Conservation (phyloP, 805 yeast genomes). For the Candida boleticola region DNA sequence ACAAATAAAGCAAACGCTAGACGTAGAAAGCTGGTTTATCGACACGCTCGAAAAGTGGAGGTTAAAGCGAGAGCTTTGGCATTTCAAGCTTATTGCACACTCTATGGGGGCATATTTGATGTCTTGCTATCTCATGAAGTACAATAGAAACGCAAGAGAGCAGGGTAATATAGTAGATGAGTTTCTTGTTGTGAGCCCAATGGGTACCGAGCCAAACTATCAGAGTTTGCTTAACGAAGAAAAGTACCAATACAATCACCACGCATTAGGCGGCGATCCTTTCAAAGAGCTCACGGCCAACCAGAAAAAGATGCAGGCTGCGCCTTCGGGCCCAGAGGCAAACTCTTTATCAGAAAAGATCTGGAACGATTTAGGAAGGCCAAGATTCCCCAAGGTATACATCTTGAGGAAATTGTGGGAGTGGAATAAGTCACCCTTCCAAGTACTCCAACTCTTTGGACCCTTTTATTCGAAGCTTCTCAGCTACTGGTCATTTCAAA, state of each 20-base stretch:
- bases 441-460: slow-evolving; percentile 34
- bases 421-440: slow-evolving; percentile 38
- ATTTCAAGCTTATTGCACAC: slow-evolving; percentile 35
- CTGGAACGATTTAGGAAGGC: slow-evolving; percentile 36
- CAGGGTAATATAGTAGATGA: slow-evolving; percentile 15
- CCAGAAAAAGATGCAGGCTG: slow-evolving; percentile 5
- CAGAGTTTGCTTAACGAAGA: slow-evolving; percentile 31
- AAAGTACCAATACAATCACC: slow-evolving; percentile 31
- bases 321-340: background rate
- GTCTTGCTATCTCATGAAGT: slow-evolving; percentile 40
- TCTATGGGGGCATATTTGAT: slow-evolving; percentile 44
- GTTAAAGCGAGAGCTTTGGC: slow-evolving; percentile 14
- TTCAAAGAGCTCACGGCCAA: slow-evolving; percentile 26
- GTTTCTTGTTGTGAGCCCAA: slow-evolving; percentile 36
- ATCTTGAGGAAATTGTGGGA: slow-evolving; percentile 36
- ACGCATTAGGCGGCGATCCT: slow-evolving; percentile 34
- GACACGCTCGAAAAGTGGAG: slow-evolving; percentile 40
- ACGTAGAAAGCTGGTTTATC: slow-evolving; percentile 41
- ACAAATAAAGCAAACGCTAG: slow-evolving; percentile 30
- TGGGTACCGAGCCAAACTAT: slow-evolving; percentile 42
- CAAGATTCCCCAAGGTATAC: slow-evolving; percentile 33
- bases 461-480: slow-evolving; percentile 40
- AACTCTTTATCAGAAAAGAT: slow-evolving; percentile 10
- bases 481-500: slow-evolving; percentile 40
- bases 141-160: slow-evolving; percentile 16